Evolutionary conservation across 2,329 filamentous ascomycete species (phyloP), one percentile per base, ranked within the genome.

Genomic region (Cucurbitaria berberidis): DNA sequence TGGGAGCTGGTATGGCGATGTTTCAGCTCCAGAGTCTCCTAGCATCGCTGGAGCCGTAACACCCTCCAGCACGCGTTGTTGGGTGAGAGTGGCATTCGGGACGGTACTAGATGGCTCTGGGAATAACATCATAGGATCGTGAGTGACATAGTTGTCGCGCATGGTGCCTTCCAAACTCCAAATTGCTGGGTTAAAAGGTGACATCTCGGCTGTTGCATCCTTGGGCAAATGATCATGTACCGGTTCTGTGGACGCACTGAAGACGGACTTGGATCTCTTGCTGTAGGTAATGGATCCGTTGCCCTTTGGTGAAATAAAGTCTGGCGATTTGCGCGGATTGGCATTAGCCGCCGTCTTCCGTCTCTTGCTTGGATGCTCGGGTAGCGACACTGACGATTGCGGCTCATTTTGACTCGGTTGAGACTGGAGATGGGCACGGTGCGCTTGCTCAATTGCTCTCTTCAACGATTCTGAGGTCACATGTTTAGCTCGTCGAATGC

Each of bases 41-140:
- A 68, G 55, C 26, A 68, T 67, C 6, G 26, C 55, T 26, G 70
- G 66, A 19, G 59, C 63, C 40, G 60, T 52, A 16, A 74, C 69
- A 30, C 69, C 67, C 30, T 76, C 73, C 22, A 79, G 45, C 44
- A 80, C 57, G n/a, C 69, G 66, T 55, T 75, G 69, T 54, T 78
- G 74, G 16, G 73, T 77, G 10, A 73, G 69, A 27, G 74, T 76
- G 29, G 73, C 76, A 52, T 78, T 75, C 3, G 74, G 73, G 13
- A 78, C 59, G 0, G 78, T 80, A 53, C 73, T 78, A 13, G 76
- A 78, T 34, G 68, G 66, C 26, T 76, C 73, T 41, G 65, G 68
- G 51, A 79, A 80, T 68, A 78, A 67, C 30, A 65, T 62, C 34
- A 63, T 63, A 1, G 77, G 76, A 24, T 79, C 72, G 52, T 79